phyloP scores from a whole-genome alignment of 805 yeast species.

The Lipomyces yamadae region DNA sequence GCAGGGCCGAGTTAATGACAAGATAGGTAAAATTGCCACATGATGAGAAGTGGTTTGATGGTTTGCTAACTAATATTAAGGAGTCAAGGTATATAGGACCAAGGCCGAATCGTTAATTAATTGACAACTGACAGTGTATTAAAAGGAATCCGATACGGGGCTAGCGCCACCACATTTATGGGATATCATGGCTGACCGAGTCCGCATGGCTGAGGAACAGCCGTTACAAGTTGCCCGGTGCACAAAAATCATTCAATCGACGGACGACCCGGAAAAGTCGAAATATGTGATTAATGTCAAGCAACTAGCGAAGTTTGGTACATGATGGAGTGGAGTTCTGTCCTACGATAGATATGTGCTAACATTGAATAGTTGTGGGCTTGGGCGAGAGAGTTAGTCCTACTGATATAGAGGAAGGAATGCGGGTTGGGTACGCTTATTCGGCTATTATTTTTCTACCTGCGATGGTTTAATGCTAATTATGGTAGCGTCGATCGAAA shows the following conservation, averaged over 20 bases:
- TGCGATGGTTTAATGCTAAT: background rate
- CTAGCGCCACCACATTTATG: constrained; percentile 93
- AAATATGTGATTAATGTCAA: constrained; percentile 95
- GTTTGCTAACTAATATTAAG: constrained; percentile 8
- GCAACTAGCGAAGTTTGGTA: constrained; percentile 89
- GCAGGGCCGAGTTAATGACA: constrained; percentile 88
- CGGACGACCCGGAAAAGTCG: constrained; percentile 74
- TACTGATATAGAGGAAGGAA: constrained; percentile 98
- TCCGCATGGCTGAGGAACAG: constrained; percentile 89
- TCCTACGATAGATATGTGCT: background rate
- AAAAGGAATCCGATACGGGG: constrained; percentile 95
- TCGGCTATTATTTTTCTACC: background rate
- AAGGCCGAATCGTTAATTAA: background rate
- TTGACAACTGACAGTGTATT: background rate
- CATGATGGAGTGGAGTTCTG: background rate
- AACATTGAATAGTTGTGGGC: constrained; percentile 65
- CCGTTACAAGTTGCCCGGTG: constrained; percentile 98
- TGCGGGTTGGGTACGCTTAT: constrained; percentile 72
- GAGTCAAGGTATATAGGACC: constrained; percentile 31
- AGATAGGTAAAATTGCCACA: constrained; percentile 62
- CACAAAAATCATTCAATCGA: constrained; percentile 79
- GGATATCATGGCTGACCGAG: constrained; percentile 97
- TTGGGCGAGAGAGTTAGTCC: constrained; percentile 97
- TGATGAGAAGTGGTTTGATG: background rate
- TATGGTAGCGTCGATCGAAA: constrained; percentile 81